These are phyloP conservation scores for Zygotorulaspora danielsina DNA, from an alignment of 805 yeast genomes.

Conservation along the genomic window DNA sequence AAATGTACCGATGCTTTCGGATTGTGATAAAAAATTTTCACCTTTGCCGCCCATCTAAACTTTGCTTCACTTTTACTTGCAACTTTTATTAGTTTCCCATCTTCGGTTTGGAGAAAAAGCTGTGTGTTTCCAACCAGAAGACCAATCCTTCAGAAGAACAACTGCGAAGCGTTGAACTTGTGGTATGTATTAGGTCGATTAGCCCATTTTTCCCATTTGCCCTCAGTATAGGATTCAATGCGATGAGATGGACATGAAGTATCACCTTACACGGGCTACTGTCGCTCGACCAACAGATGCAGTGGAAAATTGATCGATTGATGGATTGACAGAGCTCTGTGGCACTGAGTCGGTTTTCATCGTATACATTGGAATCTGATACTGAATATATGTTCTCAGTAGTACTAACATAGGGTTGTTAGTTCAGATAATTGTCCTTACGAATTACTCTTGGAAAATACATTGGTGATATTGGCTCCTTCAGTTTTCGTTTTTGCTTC, in stretches of 20 bases:
- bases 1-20: background rate
- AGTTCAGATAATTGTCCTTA: conserved; percentile 9
- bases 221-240: too few relatives aligned
- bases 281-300: too few relatives aligned
- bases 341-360: too few relatives aligned
- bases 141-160: background rate
- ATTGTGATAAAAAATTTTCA: background rate
- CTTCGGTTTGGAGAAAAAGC: background rate
- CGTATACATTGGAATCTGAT: too few relatives aligned
- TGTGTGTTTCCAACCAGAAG: background rate
- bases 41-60: conserved; percentile 4
- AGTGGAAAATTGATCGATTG: too few relatives aligned
- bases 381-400: too few relatives aligned
- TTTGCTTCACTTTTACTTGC: conserved; percentile 4
- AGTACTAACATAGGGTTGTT: conserved; percentile 5
- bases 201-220: too few relatives aligned
- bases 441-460: conserved; percentile 2
- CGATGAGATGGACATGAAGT: too few relatives aligned
- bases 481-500: background rate
- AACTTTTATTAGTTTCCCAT: conserved; percentile 1
- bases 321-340: too few relatives aligned
- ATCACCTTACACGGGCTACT: too few relatives aligned
- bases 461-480: conserved; percentile 5
- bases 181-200: background rate
- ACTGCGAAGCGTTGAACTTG: background rate